Evolutionary conservation across 2,329 filamentous ascomycete genomes (phyloP).

Genomic region (Fragosphaeria purpurea): DNA sequence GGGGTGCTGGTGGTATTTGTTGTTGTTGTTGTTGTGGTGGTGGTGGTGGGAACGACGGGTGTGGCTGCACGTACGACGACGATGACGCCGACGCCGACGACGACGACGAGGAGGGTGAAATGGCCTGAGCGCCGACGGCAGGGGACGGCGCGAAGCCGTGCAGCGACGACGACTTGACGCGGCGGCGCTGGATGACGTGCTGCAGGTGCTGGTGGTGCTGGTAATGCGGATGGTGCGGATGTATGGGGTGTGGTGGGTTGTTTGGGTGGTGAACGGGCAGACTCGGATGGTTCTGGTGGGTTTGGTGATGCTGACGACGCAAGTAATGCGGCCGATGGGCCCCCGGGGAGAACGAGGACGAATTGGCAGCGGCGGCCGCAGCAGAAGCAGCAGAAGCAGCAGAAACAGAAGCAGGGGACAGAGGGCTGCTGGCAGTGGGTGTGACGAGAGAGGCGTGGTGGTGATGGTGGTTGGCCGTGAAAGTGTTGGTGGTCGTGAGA

Average conservation of each 20-base stretch:
- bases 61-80: too few relatives aligned
- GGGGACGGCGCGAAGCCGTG: background rate
- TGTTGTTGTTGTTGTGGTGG: background rate
- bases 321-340: background rate
- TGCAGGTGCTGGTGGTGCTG: constrained; percentile 11
- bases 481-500: background rate
- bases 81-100: too few relatives aligned
- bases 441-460: constrained; percentile 1
- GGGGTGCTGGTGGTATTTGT: background rate
- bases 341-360: background rate
- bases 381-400: background rate
- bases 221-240: constrained; percentile 5
- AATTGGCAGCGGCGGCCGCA: background rate
- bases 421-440: background rate
- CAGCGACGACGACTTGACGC: background rate
- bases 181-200: constrained; percentile 8
- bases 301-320: constrained; percentile 1
- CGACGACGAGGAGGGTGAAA: too few relatives aligned
- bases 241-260: constrained; percentile 8
- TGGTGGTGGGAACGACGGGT: background rate
- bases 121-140: too few relatives aligned
- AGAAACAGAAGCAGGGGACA: background rate
- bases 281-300: background rate
- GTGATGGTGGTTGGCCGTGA: background rate
- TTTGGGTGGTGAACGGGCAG: too few relatives aligned